Evolutionary conservation across 805 yeast genomes (phyloP).

Genomic region (Nakazawaea molendinolei): DNA sequence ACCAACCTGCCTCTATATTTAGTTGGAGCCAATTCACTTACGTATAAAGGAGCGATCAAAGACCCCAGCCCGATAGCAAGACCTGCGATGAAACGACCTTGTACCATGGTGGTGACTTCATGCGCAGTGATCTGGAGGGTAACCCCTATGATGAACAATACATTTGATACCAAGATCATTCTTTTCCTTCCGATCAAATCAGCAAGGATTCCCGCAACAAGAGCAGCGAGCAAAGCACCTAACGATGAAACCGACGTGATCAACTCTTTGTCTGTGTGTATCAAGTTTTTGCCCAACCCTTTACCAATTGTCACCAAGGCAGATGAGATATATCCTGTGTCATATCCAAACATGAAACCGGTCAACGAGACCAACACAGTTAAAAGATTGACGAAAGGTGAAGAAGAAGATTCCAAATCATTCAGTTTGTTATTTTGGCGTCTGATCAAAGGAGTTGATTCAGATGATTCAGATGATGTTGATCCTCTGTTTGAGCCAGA

Average conservation of each 20-base stretch:
- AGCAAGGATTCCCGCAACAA: conserved; percentile 42
- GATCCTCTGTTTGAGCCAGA: too few relatives aligned
- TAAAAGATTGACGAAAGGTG: conserved; percentile 34
- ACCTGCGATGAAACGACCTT: conserved; percentile 46
- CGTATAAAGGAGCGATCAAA: conserved; percentile 46
- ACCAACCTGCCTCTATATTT: conserved; percentile 46
- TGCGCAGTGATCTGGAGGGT: conserved; percentile 35
- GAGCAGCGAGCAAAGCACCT: conserved; percentile 47
- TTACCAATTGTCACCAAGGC: conserved; percentile 46
- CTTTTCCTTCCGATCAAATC: conserved; percentile 42
- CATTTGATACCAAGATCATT: conserved; percentile 39
- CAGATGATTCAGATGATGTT: too few relatives aligned
- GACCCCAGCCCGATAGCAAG: conserved; percentile 52
- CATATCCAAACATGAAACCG: conserved; percentile 57
- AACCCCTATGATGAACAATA: conserved; percentile 42
- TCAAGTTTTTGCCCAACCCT: conserved; percentile 34
- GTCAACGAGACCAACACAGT: conserved; percentile 47
- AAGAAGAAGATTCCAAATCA: too few relatives aligned
- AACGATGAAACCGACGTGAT: conserved; percentile 50
- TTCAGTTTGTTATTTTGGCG: too few relatives aligned
- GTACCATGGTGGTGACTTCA: conserved; percentile 42
- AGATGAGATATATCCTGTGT: conserved; percentile 53
- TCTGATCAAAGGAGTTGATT: too few relatives aligned
- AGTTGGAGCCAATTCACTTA: conserved; percentile 47
- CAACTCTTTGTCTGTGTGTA: conserved; percentile 41